Evolutionary conservation across 2,329 filamentous ascomycete genomes (phyloP).

Genomic region (Ophiocordyceps polyrhachis-furcata): DNA sequence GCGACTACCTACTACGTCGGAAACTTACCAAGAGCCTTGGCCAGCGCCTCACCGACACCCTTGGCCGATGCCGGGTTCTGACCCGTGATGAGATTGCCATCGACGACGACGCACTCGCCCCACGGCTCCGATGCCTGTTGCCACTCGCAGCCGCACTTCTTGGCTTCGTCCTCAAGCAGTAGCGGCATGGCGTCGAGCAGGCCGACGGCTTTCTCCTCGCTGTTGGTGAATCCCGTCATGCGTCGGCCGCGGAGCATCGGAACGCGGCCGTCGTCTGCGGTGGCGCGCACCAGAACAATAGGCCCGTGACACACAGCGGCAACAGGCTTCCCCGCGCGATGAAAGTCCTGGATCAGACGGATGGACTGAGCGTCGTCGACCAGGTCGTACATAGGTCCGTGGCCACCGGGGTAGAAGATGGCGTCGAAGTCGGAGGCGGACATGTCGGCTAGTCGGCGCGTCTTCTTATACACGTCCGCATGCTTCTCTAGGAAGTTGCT

Average conservation of each 20-base stretch:
- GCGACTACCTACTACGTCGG: too few relatives aligned
- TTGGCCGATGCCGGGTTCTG: conserved; percentile 37
- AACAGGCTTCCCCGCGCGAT: conserved; percentile 39
- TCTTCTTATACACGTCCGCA: conserved; percentile 43
- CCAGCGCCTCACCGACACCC: conserved; percentile 30
- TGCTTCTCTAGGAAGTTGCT: conserved; percentile 36
- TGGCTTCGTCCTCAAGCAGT: conserved; percentile 35
- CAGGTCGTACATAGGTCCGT: conserved; percentile 51
- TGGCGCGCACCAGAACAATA: conserved; percentile 40
- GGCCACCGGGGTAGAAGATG: conserved; percentile 36
- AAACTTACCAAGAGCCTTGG: conserved; percentile 22
- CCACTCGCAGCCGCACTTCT: conserved; percentile 32
- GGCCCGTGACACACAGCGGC: conserved; percentile 53
- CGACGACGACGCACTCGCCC: conserved; percentile 28
- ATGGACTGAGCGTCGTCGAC: conserved; percentile 35
- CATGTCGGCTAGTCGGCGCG: conserved; percentile 35
- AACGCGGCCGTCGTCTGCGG: conserved; percentile 24
- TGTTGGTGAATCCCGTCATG: conserved; percentile 45
- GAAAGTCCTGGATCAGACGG: conserved; percentile 43
- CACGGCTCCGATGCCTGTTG: conserved; percentile 33
- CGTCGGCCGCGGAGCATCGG: conserved; percentile 34
- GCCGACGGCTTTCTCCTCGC: conserved; percentile 29
- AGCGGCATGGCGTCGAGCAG: conserved; percentile 37
- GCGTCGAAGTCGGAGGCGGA: conserved; percentile 43
- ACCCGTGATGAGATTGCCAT: conserved; percentile 34